phyloP scores from a whole-genome alignment of 2,329 filamentous ascomycete genomes.

The Cordyceps cicadae region DNA sequence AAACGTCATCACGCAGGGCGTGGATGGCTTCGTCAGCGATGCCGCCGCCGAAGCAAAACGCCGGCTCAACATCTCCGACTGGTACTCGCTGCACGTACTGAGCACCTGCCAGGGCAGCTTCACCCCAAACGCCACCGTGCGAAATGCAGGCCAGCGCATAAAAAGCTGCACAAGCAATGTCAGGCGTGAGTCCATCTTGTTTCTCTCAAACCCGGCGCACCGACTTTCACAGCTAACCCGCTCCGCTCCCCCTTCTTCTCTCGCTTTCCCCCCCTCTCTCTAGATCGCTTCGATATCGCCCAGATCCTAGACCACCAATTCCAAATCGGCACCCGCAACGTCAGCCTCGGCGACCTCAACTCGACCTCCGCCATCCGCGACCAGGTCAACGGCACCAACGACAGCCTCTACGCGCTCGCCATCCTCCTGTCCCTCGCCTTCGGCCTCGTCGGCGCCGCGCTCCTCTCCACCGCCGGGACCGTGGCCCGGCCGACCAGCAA shows the following conservation, averaged over 20 bases:
- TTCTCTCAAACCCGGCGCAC: not conserved
- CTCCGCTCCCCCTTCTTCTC: not conserved
- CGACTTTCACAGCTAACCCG: not conserved
- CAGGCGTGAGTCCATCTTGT: slow-evolving; percentile 26
- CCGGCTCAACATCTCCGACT: slow-evolving; percentile 39
- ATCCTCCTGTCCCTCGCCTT: slow-evolving; percentile 39
- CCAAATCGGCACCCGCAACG: slow-evolving; percentile 32
- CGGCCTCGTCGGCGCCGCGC: slow-evolving; percentile 33
- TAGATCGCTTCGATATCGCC: slow-evolving; percentile 35
- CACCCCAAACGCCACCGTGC: slow-evolving; percentile 33
- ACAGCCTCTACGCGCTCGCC: slow-evolving; percentile 38
- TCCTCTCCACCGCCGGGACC: slow-evolving; percentile 31
- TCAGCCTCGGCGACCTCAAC: slow-evolving; percentile 38
- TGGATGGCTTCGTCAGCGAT: slow-evolving; percentile 33
- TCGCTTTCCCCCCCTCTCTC: no score
- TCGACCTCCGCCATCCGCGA: slow-evolving; percentile 36
- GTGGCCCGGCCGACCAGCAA: slow-evolving; percentile 25
- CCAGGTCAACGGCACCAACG: slow-evolving; percentile 42
- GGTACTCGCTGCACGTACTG: slow-evolving; percentile 45
- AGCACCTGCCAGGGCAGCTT: slow-evolving; percentile 38
- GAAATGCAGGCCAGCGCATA: slow-evolving; percentile 31
- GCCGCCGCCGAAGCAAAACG: slow-evolving; percentile 32
- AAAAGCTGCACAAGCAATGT: slow-evolving; percentile 37
- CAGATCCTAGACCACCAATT: slow-evolving; percentile 39
- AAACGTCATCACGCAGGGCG: slow-evolving; percentile 24